A percentile compares a stretch with the other conserved stretches of the same genome.
Conservation (phyloP, 768 basidiomycete genomes). For the Ramaria rubella region DNA sequence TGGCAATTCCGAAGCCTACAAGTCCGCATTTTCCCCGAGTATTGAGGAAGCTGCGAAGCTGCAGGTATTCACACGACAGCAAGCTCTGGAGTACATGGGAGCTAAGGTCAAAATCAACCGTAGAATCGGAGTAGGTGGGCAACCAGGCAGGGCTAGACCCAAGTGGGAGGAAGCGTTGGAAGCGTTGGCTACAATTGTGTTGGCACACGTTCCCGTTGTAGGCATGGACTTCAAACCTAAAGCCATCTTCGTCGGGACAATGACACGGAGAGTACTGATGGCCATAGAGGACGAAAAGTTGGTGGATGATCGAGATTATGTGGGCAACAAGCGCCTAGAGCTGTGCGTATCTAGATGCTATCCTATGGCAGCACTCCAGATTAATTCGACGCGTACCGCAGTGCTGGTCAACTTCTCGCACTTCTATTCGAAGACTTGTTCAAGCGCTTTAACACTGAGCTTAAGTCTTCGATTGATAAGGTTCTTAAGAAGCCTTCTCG, state of each 20-base stretch:
- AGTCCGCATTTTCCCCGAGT: conserved; percentile 78
- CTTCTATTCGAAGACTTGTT: conserved; percentile 97
- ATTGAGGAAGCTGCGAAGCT: conserved; percentile 91
- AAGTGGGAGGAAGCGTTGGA: conserved; percentile 94
- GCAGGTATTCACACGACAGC: conserved; percentile 86
- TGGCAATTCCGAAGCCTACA: conserved; percentile 85
- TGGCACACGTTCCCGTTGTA: conserved; percentile 91
- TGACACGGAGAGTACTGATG: conserved; percentile 94
- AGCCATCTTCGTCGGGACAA: conserved; percentile 94
- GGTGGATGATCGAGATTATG: conserved; percentile 98
- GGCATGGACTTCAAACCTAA: conserved; percentile 88
- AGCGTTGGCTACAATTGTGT: conserved; percentile 93
- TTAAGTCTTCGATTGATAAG: conserved; percentile 94
- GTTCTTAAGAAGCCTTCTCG: conserved; percentile 93
- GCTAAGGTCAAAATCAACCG: conserved; percentile 85
- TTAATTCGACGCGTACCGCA: conserved; percentile 26
- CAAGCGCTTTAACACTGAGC: conserved; percentile 95
- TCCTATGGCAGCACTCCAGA: neutral
- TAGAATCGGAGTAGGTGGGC: conserved; percentile 42
- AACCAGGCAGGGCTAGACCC: conserved; percentile 64
- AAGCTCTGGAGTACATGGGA: conserved; percentile 94
- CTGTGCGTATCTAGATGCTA: conserved; percentile 58
- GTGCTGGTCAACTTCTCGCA: conserved; percentile 92
- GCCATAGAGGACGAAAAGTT: conserved; percentile 95
- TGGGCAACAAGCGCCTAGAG: conserved; percentile 97